Evolutionary conservation across 2,329 filamentous ascomycete genomes (phyloP), one percentile per base, ranked within the genome.

Genomic region (Westerdykella ornata): DNA sequence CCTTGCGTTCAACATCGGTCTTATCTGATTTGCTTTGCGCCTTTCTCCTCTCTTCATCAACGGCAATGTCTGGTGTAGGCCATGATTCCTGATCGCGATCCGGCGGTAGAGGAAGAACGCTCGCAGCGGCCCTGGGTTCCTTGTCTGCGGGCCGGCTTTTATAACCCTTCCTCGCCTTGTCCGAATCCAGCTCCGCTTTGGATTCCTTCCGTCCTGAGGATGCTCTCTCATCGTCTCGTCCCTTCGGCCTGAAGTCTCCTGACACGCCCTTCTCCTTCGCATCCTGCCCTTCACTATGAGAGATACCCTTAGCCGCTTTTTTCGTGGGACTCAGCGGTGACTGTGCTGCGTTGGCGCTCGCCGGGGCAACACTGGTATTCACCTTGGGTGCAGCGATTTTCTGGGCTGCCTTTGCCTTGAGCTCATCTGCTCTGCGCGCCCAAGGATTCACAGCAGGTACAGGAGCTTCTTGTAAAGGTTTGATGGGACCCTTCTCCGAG

Each of bases 391-490:
- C 29, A 54, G 59, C 68, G n/a, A 74, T 67, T 46, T 74, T 70
- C 19, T 49, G 47, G 26, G 53, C 76, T 77, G 64, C 60, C 59
- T 80, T 82, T 30, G 77, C 71, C 47, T 75, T 71, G 34, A 74
- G 68, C 35, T 80, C 81, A 56, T 88, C 82, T 54, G 77, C 82
- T 42, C 89, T 79, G 67, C 89, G 80, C 48, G 82, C 77, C 90
- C 92, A 98, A 47, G 89, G 72, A 64, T 98, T 98, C 43, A 96
- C 84, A 1, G 80, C 66, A 1, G 92, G 92, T 33, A 85, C 74
- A 20, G 88, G 84, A 14, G 90, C 90, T 46, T 92, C 87, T 35
- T 84, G 82, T 32, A 95, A 69, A 55, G 82, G 80, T 53, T 77
- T 70, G 12, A 72, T 71, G 6, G 46, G 78, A 70, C 51, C 47